These are phyloP conservation scores for Epichloe sylvatica DNA, from an alignment of 2,329 filamentous ascomycete species.

Conservation along the genomic window DNA sequence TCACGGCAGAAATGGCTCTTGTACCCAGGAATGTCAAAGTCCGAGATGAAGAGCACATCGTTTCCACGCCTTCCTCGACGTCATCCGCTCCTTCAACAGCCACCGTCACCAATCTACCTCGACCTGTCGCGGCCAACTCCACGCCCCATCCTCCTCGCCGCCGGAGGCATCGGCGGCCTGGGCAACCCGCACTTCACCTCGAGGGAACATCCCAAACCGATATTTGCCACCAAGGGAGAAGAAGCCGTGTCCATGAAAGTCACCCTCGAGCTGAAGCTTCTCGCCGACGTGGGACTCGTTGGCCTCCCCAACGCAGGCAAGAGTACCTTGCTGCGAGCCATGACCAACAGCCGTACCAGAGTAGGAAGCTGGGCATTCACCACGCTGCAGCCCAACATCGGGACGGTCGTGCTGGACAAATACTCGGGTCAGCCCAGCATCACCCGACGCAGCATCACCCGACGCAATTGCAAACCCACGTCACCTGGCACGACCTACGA, in stretches of 20 bases:
- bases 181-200: constrained; percentile 90
- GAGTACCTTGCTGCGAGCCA: constrained; percentile 73
- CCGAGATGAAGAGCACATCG: constrained; percentile 45
- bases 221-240: constrained; percentile 81
- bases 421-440: constrained; percentile 58
- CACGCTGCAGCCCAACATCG: constrained; percentile 86
- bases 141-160: constrained; percentile 69
- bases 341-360: constrained; percentile 78
- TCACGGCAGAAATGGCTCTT: constrained; percentile 67
- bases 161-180: constrained; percentile 76
- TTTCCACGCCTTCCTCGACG: constrained; percentile 39
- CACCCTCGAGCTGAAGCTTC: constrained; percentile 82
- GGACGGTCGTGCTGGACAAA: constrained; percentile 85
- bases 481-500: constrained; percentile 40
- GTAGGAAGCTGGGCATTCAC: constrained; percentile 96
- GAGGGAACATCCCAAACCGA: constrained; percentile 57
- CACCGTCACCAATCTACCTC: constrained; percentile 55
- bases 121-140: constrained; percentile 67
- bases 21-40: constrained; percentile 62
- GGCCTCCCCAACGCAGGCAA: constrained; percentile 94
- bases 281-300: constrained; percentile 89
- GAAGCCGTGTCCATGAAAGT: constrained; percentile 63
- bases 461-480: background rate
- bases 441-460: background rate
- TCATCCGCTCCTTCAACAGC: constrained; percentile 49